Base-by-base conservation (phyloP, 2,329 filamentous ascomycete genomes). In the Endoconidiophora polonica region DNA sequence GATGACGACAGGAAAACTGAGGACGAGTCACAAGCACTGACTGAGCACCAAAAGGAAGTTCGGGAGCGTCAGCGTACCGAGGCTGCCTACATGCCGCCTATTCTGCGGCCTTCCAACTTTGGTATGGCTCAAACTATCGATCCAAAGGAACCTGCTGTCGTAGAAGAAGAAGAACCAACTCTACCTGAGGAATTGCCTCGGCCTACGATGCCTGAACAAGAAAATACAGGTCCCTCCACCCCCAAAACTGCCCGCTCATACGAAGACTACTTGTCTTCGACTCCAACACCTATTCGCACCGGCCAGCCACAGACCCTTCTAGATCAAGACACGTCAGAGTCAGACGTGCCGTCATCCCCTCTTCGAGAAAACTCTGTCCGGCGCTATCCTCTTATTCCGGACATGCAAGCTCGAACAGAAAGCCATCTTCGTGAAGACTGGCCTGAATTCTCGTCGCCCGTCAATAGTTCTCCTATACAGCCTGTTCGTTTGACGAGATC, bases 11-110 rank as follows among this genome's bases (percentile, higher is more conserved):
- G 2, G 2, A 65, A 70, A 3, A 63, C 66, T 12, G 64, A 62
- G 0, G 59, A 71, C 2, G 79, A 85, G 50, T 86, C 83, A 0
- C 86, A 91, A 57, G 65, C 79, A 16, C 66, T 94, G 45, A 94
- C 86, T 0, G 83, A 88, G 36, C 75, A 78, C 41, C 86, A 94
- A 61, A 81, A 73, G 58, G 86, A 94, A 58, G 77, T 90, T 40
- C 75, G 79, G 43, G 78, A 85, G 57, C 73, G 81, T 46, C 86
- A 93, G 60, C 72, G 72, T 43, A 77, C 82, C 55, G 74, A 73
- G 22, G 73, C 76, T 40, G 40, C 44, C 45, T 49, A 47, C 22
- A 23, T 50, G 16, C 47, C 51, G 9, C 26, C 39, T 44, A 39
- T 45, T 3, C 29, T 53, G 9, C 51, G 46, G 2, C 6, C 41